Percentiles rank a stretch among this genome's conserved stretches.
These are phyloP conservation scores for Fragilariopsis cylindrus DNA, from an alignment of 108 stramenopile species.

Conservation along the genomic window DNA sequence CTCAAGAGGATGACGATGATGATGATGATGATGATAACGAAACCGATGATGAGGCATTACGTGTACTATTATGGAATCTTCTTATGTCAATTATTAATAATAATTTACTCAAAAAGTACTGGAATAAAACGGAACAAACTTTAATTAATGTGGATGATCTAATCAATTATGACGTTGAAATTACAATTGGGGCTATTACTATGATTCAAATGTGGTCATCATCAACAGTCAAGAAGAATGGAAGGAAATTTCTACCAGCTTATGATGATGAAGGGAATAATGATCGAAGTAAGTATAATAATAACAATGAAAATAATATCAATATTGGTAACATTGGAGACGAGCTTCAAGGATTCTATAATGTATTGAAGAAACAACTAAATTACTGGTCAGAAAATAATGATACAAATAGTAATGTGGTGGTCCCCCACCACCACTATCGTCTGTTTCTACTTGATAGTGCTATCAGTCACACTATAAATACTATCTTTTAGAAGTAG, in stretches of 20 bases:
- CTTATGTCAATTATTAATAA: conserved; percentile 16
- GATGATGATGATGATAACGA: not conserved
- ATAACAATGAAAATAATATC: not conserved
- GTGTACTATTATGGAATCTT: conserved; percentile 28
- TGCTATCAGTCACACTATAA: not conserved
- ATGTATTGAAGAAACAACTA: conserved; percentile 9
- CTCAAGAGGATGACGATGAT: not conserved
- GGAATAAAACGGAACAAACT: not conserved
- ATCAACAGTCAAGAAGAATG: too few species aligned
- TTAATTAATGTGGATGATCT: conserved; percentile 20
- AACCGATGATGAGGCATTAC: conserved; percentile 9
- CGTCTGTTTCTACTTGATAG: conserved; percentile 8
- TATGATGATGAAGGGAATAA: conserved; percentile 6
- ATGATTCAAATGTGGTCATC: conserved; percentile 34
- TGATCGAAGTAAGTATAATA: not conserved
- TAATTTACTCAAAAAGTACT: not conserved
- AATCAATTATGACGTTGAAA: conserved; percentile 31
- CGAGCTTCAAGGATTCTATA: not conserved
- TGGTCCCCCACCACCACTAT: not conserved
- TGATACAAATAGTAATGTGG: not conserved
- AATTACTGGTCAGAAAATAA: not conserved
- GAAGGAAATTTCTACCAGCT: too few species aligned
- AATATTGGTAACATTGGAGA: not conserved
- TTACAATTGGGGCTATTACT: conserved; percentile 34
- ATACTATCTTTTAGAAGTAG: too few species aligned